phyloP scores from a whole-genome alignment of 805 yeast species.

The Saccharomycopsis schoenii region DNA sequence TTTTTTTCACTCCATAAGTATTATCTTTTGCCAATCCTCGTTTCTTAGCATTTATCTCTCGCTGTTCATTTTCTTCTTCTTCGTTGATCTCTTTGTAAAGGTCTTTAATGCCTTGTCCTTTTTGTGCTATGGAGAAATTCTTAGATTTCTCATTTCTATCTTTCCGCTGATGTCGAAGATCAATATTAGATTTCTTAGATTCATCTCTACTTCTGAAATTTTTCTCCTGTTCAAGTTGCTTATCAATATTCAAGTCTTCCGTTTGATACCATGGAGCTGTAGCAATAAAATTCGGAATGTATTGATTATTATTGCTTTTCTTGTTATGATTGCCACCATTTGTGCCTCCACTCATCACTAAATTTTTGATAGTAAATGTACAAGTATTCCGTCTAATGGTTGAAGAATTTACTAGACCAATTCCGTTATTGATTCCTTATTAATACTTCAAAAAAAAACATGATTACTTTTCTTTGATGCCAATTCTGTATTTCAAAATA shows the following conservation, averaged over 20 bases:
- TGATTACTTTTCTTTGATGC: too few relatives aligned
- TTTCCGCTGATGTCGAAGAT: conserved; percentile 38
- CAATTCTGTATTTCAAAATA: too few relatives aligned
- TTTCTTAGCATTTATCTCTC: conserved; percentile 3
- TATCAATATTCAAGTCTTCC: conserved; percentile 7
- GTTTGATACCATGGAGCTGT: conserved; percentile 29
- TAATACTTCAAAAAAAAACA: too few relatives aligned
- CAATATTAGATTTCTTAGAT: conserved; percentile 20
- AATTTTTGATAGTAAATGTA: neutral
- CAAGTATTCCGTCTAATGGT: too few relatives aligned
- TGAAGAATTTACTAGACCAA: too few relatives aligned
- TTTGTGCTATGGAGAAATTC: conserved; percentile 33
- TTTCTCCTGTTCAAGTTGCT: conserved; percentile 17
- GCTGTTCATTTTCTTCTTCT: conserved; percentile 7
- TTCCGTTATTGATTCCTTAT: too few relatives aligned
- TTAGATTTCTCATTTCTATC: conserved; percentile 26
- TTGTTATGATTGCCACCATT: neutral
- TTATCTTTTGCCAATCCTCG: neutral
- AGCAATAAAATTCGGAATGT: conserved; percentile 29
- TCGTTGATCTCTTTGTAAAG: conserved; percentile 21
- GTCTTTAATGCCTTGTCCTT: conserved; percentile 41
- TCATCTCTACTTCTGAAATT: conserved; percentile 17
- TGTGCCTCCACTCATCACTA: neutral
- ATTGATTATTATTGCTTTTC: conserved; percentile 20
- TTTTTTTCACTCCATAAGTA: neutral